These are phyloP conservation scores for Blastocrithidia nonstop DNA, from an alignment of 208 protist species.

Conservation along the genomic window DNA sequence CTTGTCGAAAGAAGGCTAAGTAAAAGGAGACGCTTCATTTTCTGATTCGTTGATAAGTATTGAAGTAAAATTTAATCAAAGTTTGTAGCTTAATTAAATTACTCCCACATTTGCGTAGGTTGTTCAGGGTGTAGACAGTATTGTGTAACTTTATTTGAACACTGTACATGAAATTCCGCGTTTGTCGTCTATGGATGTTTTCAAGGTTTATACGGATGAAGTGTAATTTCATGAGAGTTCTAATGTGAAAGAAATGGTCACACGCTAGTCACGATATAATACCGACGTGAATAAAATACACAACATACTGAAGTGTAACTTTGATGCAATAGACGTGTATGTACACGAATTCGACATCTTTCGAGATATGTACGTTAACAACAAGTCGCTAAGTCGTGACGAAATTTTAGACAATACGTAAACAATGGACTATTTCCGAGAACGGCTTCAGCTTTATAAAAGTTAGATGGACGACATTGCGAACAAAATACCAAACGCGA, in stretches of 20 bases:
- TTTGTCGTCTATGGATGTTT: conserved; percentile 68
- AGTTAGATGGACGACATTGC: conserved; percentile 75
- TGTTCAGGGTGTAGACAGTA: conserved; percentile 67
- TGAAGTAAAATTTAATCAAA: conserved; percentile 64
- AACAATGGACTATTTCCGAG: conserved; percentile 78
- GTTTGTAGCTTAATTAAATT: conserved; percentile 50
- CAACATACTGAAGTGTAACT: conserved; percentile 41
- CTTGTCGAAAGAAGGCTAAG: no score
- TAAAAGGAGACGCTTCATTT: no score
- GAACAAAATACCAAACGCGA: conserved; percentile 67
- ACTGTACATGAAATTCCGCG: conserved; percentile 70
- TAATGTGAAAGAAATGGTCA: conserved; percentile 83
- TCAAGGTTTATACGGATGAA: conserved; percentile 85
- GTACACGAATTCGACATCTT: conserved; percentile 63
- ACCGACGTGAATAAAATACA: conserved; percentile 54
- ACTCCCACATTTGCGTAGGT: conserved; percentile 53
- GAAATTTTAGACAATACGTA: conserved; percentile 29
- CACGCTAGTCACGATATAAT: conserved; percentile 78
- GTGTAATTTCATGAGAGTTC: conserved; percentile 50
- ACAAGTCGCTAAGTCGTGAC: conserved; percentile 49
- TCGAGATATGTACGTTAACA: conserved; percentile 81
- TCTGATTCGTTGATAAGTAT: conserved; percentile 66
- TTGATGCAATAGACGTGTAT: conserved; percentile 74
- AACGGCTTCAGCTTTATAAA: conserved; percentile 75
- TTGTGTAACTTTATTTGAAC: conserved; percentile 83